A percentile compares a stretch with the other conserved stretches of the same genome.
Conservation (phyloP, 441 rosid genomes). For the Bocquillonia castaneifolia region DNA sequence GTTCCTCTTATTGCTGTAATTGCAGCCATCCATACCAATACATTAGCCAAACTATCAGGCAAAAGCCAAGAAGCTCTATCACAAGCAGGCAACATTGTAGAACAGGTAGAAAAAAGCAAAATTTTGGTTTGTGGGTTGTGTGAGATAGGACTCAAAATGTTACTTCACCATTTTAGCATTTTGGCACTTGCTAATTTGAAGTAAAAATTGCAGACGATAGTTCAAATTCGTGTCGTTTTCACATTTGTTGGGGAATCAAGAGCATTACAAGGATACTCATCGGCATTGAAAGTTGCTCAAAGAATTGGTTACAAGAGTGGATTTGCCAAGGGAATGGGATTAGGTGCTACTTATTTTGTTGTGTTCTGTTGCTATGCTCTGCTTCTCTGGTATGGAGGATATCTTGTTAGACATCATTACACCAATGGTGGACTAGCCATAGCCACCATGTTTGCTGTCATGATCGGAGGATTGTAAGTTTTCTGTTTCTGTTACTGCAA, state of each 20-base stretch:
- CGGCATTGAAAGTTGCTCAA: constrained; percentile 73
- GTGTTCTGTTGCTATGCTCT: constrained; percentile 95
- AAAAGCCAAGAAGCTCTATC: constrained; percentile 89
- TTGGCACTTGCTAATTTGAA: constrained; percentile 30
- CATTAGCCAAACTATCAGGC: constrained; percentile 71
- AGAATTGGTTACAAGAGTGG: constrained; percentile 85
- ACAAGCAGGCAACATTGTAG: constrained; percentile 88
- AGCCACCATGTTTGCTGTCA: constrained; percentile 96
- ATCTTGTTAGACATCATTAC: constrained; percentile 84
- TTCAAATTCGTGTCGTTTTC: constrained; percentile 84
- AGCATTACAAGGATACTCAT: constrained; percentile 74
- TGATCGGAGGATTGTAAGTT: constrained; percentile 97
- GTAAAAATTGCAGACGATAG: constrained; percentile 67
- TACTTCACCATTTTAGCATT: constrained; percentile 16
- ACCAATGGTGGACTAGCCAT: constrained; percentile 99
- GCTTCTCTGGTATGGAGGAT: constrained; percentile 98
- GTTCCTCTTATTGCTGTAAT: constrained; percentile 96
- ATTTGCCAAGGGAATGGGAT: constrained; percentile 89
- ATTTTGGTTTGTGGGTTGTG: neutral
- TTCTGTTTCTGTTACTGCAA: constrained; percentile 5
- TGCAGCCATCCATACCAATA: constrained; percentile 76
- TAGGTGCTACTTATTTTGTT: constrained; percentile 96
- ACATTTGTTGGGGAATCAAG: constrained; percentile 95
- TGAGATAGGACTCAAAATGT: neutral
- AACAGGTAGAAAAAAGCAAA: constrained; percentile 65